These are phyloP conservation scores for Jacaranda mimosifolia DNA, from an alignment of 257 asterid genomes.

Conservation along the genomic window DNA sequence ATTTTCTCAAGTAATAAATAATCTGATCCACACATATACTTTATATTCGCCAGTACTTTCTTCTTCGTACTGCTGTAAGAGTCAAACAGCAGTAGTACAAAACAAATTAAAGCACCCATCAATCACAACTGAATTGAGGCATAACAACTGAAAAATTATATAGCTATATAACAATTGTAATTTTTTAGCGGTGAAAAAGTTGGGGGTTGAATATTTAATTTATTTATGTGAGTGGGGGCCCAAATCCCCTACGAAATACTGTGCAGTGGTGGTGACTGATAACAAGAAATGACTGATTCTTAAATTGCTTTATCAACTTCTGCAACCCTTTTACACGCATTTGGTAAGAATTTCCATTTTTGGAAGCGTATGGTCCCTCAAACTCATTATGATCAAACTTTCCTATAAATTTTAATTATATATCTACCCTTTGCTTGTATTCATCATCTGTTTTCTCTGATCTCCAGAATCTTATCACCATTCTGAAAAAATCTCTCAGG, in stretches of 20 bases:
- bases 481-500: not conserved
- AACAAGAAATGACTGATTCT: slow-evolving; percentile 80
- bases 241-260: not conserved
- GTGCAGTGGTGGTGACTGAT: slow-evolving; percentile 68
- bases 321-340: slow-evolving; percentile 63
- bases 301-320: slow-evolving; percentile 60
- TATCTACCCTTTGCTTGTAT: not conserved
- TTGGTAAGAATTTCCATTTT: slow-evolving; percentile 62
- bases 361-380: slow-evolving; percentile 48
- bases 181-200: not conserved
- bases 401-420: too few relatives aligned
- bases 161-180: too few relatives aligned
- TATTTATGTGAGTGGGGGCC: slow-evolving; percentile 1
- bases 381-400: slow-evolving; percentile 32
- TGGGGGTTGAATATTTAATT: not conserved
- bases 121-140: slow-evolving; percentile 1
- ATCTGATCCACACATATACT: not conserved
- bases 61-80: not conserved
- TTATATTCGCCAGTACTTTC: too few relatives aligned
- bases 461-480: slow-evolving; percentile 35
- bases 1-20: not conserved
- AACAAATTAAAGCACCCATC: not conserved
- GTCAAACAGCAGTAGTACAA: not conserved
- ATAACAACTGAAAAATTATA: not conserved
- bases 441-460: not conserved